Percentiles rank a stretch among this genome's conserved stretches.
Conservation (phyloP, 176 grass and related monocot genomes). For the Cymbopogon citratus region DNA sequence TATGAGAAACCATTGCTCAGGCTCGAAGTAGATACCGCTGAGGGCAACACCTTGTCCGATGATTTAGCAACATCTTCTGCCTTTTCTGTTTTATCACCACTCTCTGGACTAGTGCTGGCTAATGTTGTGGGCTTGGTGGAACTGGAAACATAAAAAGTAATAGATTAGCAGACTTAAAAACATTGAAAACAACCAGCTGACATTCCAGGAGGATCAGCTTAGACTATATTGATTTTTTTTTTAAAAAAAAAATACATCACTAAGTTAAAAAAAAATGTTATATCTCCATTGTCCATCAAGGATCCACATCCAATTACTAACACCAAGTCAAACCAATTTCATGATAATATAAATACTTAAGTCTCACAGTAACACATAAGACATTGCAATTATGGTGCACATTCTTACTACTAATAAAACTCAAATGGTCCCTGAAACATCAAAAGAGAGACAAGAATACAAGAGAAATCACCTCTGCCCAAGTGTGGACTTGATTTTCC, state of each 20-base stretch:
- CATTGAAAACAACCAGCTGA: background rate
- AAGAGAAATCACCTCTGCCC: constrained; percentile 38
- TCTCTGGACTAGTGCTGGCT: constrained; percentile 13
- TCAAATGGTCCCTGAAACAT: background rate
- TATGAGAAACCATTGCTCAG: constrained; percentile 48
- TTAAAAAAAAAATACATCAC: background rate
- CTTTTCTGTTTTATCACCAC: constrained; percentile 25
- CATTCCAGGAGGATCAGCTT: background rate
- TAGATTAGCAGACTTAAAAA: constrained; percentile 19
- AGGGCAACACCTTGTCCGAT: constrained; percentile 25
- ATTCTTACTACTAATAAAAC: background rate
- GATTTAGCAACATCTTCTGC: constrained; percentile 24
- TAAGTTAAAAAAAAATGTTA: background rate
- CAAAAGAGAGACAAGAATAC: background rate
- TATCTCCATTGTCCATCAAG: background rate
- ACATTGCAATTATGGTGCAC: background rate
- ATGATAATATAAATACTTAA: background rate
- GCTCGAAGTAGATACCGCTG: constrained; percentile 23
- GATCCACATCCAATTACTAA: background rate
- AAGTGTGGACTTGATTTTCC: constrained; percentile 23
- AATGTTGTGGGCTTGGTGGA: constrained; percentile 15
- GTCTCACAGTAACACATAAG: background rate
- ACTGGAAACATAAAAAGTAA: constrained; percentile 32
- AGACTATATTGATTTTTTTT: background rate
- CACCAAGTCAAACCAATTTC: background rate